phyloP scores from a whole-genome alignment of 805 yeast species.

The Lachancea quebecensis region DNA sequence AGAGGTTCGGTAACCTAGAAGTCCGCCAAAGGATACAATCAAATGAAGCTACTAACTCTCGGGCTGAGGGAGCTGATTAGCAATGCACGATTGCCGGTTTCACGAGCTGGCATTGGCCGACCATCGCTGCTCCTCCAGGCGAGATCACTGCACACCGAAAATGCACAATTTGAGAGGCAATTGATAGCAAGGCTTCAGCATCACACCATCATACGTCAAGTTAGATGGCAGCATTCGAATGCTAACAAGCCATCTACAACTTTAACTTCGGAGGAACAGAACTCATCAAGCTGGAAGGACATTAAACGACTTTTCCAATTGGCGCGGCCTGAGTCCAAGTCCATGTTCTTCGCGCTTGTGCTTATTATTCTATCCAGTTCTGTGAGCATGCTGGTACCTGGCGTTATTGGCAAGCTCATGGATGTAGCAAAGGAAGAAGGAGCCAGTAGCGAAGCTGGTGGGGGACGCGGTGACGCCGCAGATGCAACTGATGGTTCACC shows the following conservation, averaged over 20 bases:
- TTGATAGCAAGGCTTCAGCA: neutral
- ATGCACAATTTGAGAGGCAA: no score
- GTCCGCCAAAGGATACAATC: neutral
- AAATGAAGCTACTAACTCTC: neutral
- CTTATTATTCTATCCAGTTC: conserved; percentile 67
- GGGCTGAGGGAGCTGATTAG: neutral
- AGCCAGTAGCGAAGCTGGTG: neutral
- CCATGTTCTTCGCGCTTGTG: conserved; percentile 53
- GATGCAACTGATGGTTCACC: conserved; percentile 8
- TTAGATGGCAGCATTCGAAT: conserved; percentile 4
- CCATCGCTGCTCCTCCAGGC: no score
- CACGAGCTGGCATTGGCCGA: no score
- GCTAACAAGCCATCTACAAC: neutral
- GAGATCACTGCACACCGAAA: no score
- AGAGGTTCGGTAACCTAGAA: neutral
- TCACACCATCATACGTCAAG: neutral
- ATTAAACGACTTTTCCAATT: conserved; percentile 43
- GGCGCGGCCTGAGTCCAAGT: conserved; percentile 50
- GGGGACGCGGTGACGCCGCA: conserved; percentile 19
- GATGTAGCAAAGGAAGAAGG: conserved; percentile 49
- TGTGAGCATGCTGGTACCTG: conserved; percentile 74
- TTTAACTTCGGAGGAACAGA: conserved; percentile 21
- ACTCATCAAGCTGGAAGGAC: conserved; percentile 32
- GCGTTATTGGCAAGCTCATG: conserved; percentile 76
- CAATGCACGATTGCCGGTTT: no score